Conservation (phyloP, 495 filamentous ascomycete genomes). For the Penicillium nucicola region DNA sequence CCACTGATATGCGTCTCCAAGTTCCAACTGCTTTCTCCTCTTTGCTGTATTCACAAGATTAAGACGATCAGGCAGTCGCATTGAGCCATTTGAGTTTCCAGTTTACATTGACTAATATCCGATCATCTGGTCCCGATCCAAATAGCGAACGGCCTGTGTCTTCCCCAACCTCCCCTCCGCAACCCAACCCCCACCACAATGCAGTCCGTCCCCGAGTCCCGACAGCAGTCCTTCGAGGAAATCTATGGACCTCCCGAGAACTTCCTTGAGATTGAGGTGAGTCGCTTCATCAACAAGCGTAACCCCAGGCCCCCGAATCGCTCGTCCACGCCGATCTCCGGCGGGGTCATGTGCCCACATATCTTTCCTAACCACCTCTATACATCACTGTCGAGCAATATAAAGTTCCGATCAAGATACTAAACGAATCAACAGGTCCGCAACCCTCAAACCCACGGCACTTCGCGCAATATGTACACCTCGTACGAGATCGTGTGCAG, state of each 20-base stretch:
- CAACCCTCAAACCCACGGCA: constrained; percentile 92
- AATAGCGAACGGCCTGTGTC: not conserved
- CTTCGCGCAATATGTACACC: constrained; percentile 94
- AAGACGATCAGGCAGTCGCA: too few relatives aligned
- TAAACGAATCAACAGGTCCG: constrained; percentile 55
- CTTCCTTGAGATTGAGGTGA: constrained; percentile 95
- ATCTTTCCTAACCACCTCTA: constrained; percentile 4
- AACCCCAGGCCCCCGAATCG: too few relatives aligned
- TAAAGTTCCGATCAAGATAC: not conserved
- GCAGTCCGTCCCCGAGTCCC: constrained; percentile 80
- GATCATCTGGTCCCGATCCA: not conserved
- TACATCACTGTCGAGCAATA: not conserved
- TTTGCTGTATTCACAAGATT: not conserved
- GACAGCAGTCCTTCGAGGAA: constrained; percentile 95
- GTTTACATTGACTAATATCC: too few relatives aligned
- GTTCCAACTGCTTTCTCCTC: not conserved
- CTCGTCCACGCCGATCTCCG: not conserved
- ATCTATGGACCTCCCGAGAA: constrained; percentile 99
- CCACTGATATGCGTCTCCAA: not conserved
- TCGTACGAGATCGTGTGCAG: constrained; percentile 96
- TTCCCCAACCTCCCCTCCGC: not conserved
- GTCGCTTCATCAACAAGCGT: constrained; percentile 3
- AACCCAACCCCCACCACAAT: constrained; percentile 44
- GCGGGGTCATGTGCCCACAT: constrained; percentile 12
- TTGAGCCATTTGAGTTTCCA: too few relatives aligned